Percentiles rank a stretch among this genome's conserved stretches.
These are phyloP conservation scores for Karstenula rhodostoma DNA, from an alignment of 2,329 filamentous ascomycete species.

Conservation along the genomic window DNA sequence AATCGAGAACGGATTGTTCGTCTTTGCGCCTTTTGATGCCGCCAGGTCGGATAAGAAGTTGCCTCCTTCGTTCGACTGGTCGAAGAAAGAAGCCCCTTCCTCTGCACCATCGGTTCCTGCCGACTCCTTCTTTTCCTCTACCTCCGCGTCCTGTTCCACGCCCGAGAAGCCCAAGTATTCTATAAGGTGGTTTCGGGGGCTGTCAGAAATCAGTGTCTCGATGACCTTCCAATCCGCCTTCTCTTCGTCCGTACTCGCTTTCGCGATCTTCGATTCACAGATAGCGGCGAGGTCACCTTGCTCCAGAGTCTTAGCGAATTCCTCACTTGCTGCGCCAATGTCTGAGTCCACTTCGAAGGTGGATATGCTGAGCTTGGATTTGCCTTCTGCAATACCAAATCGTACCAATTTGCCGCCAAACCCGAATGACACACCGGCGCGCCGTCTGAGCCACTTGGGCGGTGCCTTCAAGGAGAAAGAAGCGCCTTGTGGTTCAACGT, in stretches of 20 bases:
- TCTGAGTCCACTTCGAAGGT: conserved; percentile 89
- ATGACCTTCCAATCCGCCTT: conserved; percentile 97
- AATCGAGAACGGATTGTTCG: conserved; percentile 92
- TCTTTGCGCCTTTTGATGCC: conserved; percentile 89
- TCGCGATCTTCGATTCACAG: conserved; percentile 78
- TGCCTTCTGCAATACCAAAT: conserved; percentile 72
- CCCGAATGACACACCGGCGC: conserved; percentile 87
- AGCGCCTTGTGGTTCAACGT: conserved; percentile 87
- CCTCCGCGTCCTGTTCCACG: conserved; percentile 52
- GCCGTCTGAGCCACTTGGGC: conserved; percentile 89
- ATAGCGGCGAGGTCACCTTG: conserved; percentile 79
- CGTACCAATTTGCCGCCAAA: conserved; percentile 93
- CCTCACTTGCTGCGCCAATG: conserved; percentile 82
- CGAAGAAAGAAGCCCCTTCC: conserved; percentile 78
- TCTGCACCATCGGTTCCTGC: conserved; percentile 55
- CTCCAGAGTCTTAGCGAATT: conserved; percentile 84
- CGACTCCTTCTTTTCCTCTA: conserved; percentile 35
- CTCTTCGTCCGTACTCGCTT: conserved; percentile 84
- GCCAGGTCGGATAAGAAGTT: conserved; percentile 87
- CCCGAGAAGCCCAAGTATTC: conserved; percentile 89
- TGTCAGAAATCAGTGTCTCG: conserved; percentile 83
- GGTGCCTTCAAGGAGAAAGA: conserved; percentile 87
- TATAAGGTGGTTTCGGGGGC: conserved; percentile 84
- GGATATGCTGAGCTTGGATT: conserved; percentile 82
- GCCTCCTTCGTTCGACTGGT: conserved; percentile 72